phyloP scores from a whole-genome alignment of 1,284 basidiomycete genomes.

The Butyriboletus pseudospeciosus region DNA sequence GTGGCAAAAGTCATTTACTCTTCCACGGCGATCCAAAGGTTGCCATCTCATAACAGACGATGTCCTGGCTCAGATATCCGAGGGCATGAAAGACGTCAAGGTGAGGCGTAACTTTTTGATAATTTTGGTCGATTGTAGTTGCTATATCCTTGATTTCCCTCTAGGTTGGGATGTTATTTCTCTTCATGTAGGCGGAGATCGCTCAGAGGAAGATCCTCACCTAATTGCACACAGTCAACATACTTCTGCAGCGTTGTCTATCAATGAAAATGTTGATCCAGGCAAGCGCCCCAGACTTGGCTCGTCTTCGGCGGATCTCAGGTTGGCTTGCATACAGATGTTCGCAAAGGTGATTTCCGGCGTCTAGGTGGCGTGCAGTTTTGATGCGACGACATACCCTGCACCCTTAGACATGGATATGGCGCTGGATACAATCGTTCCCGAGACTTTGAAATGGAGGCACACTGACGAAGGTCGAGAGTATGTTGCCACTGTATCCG shows the following conservation, averaged over 20 bases:
- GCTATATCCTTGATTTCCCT: background rate
- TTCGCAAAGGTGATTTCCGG: slow-evolving; percentile 45
- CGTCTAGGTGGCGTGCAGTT: background rate
- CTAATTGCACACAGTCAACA: slow-evolving; percentile 60
- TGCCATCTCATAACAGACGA: slow-evolving; percentile 88
- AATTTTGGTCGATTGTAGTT: background rate
- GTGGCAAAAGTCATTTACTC: slow-evolving; percentile 86
- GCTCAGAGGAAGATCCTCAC: background rate
- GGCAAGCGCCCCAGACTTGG: slow-evolving; percentile 19
- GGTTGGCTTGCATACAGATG: slow-evolving; percentile 41
- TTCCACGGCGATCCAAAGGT: slow-evolving; percentile 58
- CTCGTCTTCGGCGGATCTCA: background rate
- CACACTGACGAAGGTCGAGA: slow-evolving; percentile 91
- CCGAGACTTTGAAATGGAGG: slow-evolving; percentile 80
- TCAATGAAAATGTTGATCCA: slow-evolving; percentile 82
- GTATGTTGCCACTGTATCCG: slow-evolving; percentile 43
- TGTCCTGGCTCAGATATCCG: slow-evolving; percentile 64
- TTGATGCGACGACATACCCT: background rate
- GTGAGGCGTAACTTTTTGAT: slow-evolving; percentile 32
- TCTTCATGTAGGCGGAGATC: slow-evolving; percentile 60
- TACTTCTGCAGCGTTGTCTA: slow-evolving; percentile 83
- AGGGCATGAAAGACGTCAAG: slow-evolving; percentile 69
- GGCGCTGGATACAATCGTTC: slow-evolving; percentile 84
- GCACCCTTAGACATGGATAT: slow-evolving; percentile 67
- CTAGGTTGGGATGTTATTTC: slow-evolving; percentile 69